Evolutionary conservation across 805 yeast species (phyloP), one percentile per base, ranked within the genome.

Genomic region (Aciculoconidium aculeatum): DNA sequence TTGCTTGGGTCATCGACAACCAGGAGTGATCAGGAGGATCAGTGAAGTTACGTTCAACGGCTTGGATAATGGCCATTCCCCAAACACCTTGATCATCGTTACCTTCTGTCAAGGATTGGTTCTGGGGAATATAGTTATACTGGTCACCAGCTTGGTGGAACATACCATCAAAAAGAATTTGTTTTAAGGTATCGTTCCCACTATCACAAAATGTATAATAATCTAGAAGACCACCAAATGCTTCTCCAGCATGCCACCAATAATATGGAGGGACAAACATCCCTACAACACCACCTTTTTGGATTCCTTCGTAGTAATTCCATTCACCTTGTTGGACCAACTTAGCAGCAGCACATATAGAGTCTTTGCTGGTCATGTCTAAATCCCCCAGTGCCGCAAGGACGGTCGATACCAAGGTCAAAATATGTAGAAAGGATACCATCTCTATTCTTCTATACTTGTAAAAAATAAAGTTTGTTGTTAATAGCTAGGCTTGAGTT

Each of bases 1-100:
- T 82, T 3, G 95, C 94, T 58, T 86, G 94, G 0, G 94, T 83
- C 49, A 88, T 62, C 30, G 75, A 70, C 17, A 86, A 67, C 96
- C 96, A 90, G 34, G 74, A 74, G 11, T 86, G 86, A 31, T 70
- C 54, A 29, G 63, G 60, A 2, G 94, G 87, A 15, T 53, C 49
- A 11, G 62, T 48, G 32, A 61, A 64, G 42, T 63, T 63, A 29
- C 66, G 48, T 40, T 67, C 72, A 12, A 60, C 70, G 5, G 72
- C 72, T 39, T 61, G 58, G 59, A 67, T 57, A 25, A 61, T 50
- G 5, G 70, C 58, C 55, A 67, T 45, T 2, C 68, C 70, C 72
- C 72, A 67, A n/a, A 67, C 69, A 31, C 70, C 72, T 47, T 67
- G 72, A 50, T 67, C 72, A 55, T 67, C 72, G 40, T 67, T 67